Evolutionary conservation across 148 eudicot genomes (phyloP).

Genomic region (Persicaria tinctoria): DNA sequence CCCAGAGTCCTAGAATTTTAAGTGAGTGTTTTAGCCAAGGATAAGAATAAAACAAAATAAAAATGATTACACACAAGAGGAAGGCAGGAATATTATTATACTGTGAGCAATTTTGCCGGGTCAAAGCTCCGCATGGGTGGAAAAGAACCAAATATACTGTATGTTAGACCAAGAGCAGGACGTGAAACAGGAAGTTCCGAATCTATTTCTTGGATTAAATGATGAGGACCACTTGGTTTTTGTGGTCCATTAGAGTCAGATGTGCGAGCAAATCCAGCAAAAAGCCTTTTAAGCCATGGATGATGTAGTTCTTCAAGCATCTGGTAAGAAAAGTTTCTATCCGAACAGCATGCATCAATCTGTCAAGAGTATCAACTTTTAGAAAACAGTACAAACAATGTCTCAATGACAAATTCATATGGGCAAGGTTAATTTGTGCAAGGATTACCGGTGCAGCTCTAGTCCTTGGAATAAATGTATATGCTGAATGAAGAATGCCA

Average conservation of each 20-base stretch:
- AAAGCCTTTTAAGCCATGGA: constrained; percentile 89
- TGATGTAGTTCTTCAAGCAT: constrained; percentile 68
- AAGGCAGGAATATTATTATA: constrained; percentile 21
- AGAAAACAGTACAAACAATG: neutral
- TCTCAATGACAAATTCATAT: neutral
- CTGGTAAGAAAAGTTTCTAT: constrained; percentile 81
- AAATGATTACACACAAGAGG: constrained; percentile 6
- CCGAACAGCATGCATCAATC: constrained; percentile 74
- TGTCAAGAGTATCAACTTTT: constrained; percentile 20
- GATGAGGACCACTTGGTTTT: constrained; percentile 67
- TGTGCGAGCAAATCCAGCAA: constrained; percentile 92
- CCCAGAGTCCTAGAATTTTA: constrained; percentile 71
- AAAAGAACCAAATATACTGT: constrained; percentile 80
- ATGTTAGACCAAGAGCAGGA: constrained; percentile 82
- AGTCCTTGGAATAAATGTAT: constrained; percentile 73
- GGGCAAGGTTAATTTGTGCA: neutral
- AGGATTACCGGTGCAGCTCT: constrained; percentile 88
- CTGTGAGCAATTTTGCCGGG: constrained; percentile 94
- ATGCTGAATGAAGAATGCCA: constrained; percentile 66
- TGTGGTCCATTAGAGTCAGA: constrained; percentile 85
- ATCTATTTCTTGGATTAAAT: constrained; percentile 84
- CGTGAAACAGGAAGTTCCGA: constrained; percentile 63
- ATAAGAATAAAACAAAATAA: constrained; percentile 5
- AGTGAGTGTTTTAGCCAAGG: neutral
- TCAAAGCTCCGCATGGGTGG: constrained; percentile 97